Base-by-base conservation (phyloP, 768 basidiomycete species). In the Coprinopsis sp. region DNA sequence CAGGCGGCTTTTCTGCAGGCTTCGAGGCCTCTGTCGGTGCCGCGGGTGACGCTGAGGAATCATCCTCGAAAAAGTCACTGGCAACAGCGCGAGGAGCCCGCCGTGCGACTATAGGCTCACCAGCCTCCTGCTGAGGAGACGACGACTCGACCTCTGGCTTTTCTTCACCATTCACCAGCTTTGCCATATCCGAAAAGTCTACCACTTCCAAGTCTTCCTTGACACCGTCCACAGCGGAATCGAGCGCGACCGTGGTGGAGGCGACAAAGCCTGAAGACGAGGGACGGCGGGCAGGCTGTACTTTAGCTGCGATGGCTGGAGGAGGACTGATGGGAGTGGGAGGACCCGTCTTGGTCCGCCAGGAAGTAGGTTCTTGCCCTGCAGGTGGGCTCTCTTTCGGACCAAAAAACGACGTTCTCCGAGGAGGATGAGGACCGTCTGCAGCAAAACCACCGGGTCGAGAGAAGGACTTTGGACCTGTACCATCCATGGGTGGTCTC, bases 101-200 rank as follows among this genome's bases (percentile, higher is more conserved):
- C 16, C 48, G 23, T 22, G 47, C 50, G 39, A 49, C 28, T 24
- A 40, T 23, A 29, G 44, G 53, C 30, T 57, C 52, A 19, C 47
- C 61, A 49, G 47, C 57, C 51, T 18, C 61, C 49, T 22, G 56
- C 44, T 22, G 53, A 41, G 37, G 53, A n/a, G n/a, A n/a, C n/a
- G n/a, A n/a, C n/a, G n/a, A n/a, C n/a, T n/a, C 38, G 33, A 61
- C 56, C 31, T 58, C 42, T 29, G 45, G 45, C 22, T 56, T 47
- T 46, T 43, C 61, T 16, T 69, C 38, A 37, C 66, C 66, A 23
- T 77, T 81, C 10, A 86, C 71, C 49, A 91, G 78, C 64, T 79
- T 83, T 33, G 72, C 84, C 60, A 90, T 71, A 37, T 91, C 87
- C 2, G 77, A 76, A 54, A 89, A 91, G 56, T 91, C 87, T 6